A percentile compares a stretch with the other conserved stretches of the same genome.
These are phyloP conservation scores for Blastomyces percursus DNA, from an alignment of 2,329 filamentous ascomycete species.

Conservation along the genomic window DNA sequence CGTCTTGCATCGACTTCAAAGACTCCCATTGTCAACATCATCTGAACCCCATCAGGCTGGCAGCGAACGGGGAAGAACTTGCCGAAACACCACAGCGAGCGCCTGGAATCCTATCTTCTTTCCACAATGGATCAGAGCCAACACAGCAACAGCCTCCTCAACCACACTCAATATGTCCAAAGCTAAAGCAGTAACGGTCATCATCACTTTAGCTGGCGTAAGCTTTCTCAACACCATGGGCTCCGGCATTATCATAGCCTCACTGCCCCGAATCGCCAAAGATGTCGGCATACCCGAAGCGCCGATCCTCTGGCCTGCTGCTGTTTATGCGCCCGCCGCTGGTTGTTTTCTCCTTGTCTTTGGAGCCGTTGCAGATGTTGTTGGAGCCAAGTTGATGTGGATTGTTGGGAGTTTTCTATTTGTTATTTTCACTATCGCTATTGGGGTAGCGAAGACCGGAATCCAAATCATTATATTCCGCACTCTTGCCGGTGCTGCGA, in stretches of 20 bases:
- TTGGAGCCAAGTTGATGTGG: constrained; percentile 36
- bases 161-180: constrained; percentile 8
- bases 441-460: constrained; percentile 25
- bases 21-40: background rate
- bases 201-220: constrained; percentile 21
- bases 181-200: constrained; percentile 13
- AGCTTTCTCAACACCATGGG: constrained; percentile 25
- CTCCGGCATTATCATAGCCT: constrained; percentile 20
- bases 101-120: background rate
- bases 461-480: constrained; percentile 37
- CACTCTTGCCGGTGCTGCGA: constrained; percentile 32
- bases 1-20: background rate
- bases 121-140: background rate
- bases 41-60: background rate
- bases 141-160: background rate
- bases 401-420: constrained; percentile 34
- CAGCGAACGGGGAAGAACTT: background rate
- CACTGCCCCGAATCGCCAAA: constrained; percentile 21
- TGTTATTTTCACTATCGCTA: constrained; percentile 29
- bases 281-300: constrained; percentile 20
- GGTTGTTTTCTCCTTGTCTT: constrained; percentile 37
- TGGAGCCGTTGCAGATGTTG: constrained; percentile 38
- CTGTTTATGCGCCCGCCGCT: constrained; percentile 29
- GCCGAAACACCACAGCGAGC: background rate
- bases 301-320: constrained; percentile 16